Evolutionary conservation across 2,329 filamentous ascomycete genomes (phyloP).

Genomic region (Karstenula rhodostoma): DNA sequence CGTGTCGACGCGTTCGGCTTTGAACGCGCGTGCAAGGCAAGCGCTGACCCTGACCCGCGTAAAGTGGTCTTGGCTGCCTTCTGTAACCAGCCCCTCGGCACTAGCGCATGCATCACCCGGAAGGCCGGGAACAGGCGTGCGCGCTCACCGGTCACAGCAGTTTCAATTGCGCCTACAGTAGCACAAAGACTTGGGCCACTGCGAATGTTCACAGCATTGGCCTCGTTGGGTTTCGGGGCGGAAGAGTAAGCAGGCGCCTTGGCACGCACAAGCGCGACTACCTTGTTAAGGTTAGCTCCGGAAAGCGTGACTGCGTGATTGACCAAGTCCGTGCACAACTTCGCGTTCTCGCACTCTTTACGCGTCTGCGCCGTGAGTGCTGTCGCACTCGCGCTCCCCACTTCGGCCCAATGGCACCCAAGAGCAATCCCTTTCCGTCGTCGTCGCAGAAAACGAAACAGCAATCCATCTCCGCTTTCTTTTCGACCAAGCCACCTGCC

Average conservation of each 20-base stretch:
- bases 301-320: constrained; percentile 36
- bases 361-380: constrained; percentile 21
- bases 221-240: too few relatives aligned
- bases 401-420: constrained; percentile 45
- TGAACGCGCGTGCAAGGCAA: constrained; percentile 10
- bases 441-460: constrained; percentile 69
- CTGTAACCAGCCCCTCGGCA: too few relatives aligned
- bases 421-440: constrained; percentile 41
- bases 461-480: constrained; percentile 86
- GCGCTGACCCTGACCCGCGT: constrained; percentile 26
- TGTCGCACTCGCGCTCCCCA: constrained; percentile 14
- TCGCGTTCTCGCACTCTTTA: constrained; percentile 17
- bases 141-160: too few relatives aligned
- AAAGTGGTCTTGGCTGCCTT: constrained; percentile 22
- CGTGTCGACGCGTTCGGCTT: constrained; percentile 20
- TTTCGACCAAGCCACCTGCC: constrained; percentile 60
- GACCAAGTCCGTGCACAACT: constrained; percentile 14
- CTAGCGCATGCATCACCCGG: too few relatives aligned
- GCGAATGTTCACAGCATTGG: too few relatives aligned
- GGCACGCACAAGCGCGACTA: background rate
- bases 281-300: background rate
- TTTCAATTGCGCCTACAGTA: too few relatives aligned
- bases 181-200: too few relatives aligned
- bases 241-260: too few relatives aligned
- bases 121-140: too few relatives aligned